Evolutionary conservation across 202 grass and related monocot species (phyloP), one percentile per base, ranked within the genome.

Genomic region (Setaria viridis): DNA sequence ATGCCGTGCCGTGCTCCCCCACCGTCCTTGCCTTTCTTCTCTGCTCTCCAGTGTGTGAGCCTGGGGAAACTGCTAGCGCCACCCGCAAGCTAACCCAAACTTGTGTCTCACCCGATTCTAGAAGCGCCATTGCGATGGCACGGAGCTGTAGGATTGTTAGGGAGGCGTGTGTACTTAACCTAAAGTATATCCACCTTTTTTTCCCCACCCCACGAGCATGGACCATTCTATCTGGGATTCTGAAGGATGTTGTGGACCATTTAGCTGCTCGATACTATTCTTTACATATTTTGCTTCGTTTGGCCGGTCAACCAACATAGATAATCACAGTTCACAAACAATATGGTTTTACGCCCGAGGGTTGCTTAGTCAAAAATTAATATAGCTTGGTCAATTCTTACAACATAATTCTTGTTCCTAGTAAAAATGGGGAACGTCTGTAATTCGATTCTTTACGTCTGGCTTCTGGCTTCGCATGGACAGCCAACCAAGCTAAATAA

Each of bases 1-100:
- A 45, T 78, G 58, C 25, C 43, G 45, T 72, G 69, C 45, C 69
- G 76, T 79, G 70, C 32, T 46, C 17, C 50, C 2, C 60, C 60
- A 63, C 16, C 55, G 34, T 55, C 48, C 35, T 57, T 3, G 0
- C 3, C 58, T 49, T 64, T 74, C 34, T 1, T 47, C 57, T 32
- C 13, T 42, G 19, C 59, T 42, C 34, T 51, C 5, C 4, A 32
- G 48, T 15, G 62, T 77, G 20, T 14, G 60, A 30, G 14, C 17
- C 46, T 77, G 50, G 7, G 51, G 6, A 37, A 75, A 85, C 68
- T 51, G 81, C 16, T 80, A 89, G 53, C 19, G 19, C 45, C 77
- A 71, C 63, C 77, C 34, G 81, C 34, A 68, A 30, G 77, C 35
- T 76, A 85, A 55, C n/a, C 70, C 53, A 81, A 81, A 53, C 69